phyloP scores from a whole-genome alignment of 352 stramenopile genomes.

The Globisporangium cystogenes region DNA sequence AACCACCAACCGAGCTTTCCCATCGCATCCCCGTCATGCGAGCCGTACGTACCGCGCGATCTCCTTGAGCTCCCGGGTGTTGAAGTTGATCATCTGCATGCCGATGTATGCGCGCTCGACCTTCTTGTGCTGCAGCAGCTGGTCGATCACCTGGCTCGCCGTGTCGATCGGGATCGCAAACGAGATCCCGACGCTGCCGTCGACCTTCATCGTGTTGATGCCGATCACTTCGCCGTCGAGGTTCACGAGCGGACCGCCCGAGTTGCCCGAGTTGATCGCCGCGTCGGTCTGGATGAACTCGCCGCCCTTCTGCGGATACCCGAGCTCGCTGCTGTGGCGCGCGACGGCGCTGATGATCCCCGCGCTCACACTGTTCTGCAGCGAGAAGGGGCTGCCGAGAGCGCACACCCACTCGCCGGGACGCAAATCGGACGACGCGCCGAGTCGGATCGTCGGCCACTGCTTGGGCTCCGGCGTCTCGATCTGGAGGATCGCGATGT shows the following conservation, averaged over 20 bases:
- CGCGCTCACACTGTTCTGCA: conserved; percentile 90
- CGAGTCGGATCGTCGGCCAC: conserved; percentile 71
- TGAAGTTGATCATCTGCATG: conserved; percentile 90
- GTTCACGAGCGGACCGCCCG: conserved; percentile 91
- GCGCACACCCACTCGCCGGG: conserved; percentile 91
- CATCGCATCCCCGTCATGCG: too few relatives aligned
- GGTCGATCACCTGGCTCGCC: conserved; percentile 83
- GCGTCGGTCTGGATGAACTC: conserved; percentile 95
- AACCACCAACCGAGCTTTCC: too few relatives aligned
- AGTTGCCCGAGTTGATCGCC: conserved; percentile 92
- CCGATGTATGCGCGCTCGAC: conserved; percentile 90
- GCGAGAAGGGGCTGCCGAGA: conserved; percentile 86
- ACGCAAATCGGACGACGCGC: conserved; percentile 70
- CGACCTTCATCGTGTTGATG: conserved; percentile 95
- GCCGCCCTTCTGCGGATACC: conserved; percentile 66
- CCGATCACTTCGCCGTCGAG: conserved; percentile 91
- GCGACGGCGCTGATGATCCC: conserved; percentile 91
- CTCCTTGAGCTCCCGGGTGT: conserved; percentile 55
- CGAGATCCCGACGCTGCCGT: conserved; percentile 84
- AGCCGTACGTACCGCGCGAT: conserved; percentile 47
- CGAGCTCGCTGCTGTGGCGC: conserved; percentile 85
- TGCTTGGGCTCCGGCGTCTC: conserved; percentile 41
- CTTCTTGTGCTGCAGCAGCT: conserved; percentile 84
- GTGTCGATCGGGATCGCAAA: conserved; percentile 94
- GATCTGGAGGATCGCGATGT: conserved; percentile 90